These are phyloP conservation scores for Hypoxylon sp. DNA, from an alignment of 2,329 filamentous ascomycete genomes.

Conservation along the genomic window DNA sequence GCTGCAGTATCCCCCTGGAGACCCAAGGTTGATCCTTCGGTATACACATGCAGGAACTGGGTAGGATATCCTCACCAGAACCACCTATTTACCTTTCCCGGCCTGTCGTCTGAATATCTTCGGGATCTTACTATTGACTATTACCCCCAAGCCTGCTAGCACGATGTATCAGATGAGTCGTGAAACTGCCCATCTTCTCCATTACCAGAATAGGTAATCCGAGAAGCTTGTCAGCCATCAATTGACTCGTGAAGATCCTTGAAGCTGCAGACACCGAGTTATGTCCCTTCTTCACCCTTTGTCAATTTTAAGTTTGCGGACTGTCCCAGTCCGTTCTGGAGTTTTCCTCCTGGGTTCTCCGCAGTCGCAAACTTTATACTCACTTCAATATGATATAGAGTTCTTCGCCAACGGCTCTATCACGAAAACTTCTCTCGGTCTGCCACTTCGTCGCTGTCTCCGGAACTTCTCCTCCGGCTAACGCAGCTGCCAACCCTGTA, in stretches of 20 bases:
- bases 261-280: not conserved
- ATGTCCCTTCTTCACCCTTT: not conserved
- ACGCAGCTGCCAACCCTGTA: too few relatives aligned
- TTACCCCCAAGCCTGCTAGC: too few relatives aligned
- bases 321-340: not conserved
- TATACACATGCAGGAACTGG: not conserved
- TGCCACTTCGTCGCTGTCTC: not conserved
- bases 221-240: too few relatives aligned
- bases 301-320: not conserved
- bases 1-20: not conserved
- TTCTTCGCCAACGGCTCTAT: not conserved
- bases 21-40: constrained; percentile 2
- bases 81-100: not conserved
- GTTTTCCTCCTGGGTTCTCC: not conserved
- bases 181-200: too few relatives aligned
- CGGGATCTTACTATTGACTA: too few relatives aligned
- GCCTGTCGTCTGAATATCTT: not conserved
- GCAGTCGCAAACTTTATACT: not conserved
- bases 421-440: not conserved
- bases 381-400: not conserved
- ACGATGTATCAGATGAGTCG: too few relatives aligned
- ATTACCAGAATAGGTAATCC: too few relatives aligned
- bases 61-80: not conserved
- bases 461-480: not conserved
- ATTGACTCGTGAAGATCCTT: not conserved